phyloP scores from a whole-genome alignment of 768 basidiomycete species.

The Trametes sanguinea region DNA sequence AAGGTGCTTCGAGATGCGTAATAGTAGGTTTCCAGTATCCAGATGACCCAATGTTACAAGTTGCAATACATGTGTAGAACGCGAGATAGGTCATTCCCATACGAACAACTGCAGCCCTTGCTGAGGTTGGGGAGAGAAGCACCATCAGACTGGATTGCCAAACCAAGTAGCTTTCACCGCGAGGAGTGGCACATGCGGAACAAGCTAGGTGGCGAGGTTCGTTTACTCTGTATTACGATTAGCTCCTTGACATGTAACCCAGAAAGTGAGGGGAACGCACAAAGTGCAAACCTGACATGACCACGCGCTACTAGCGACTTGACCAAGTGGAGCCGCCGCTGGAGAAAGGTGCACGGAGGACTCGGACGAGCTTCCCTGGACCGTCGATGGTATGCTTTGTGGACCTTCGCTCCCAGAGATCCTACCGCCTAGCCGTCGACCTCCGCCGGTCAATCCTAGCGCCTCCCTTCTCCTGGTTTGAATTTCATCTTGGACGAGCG shows the following conservation, averaged over 20 bases:
- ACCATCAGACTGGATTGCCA: constrained; percentile 7
- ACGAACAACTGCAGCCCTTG: not conserved
- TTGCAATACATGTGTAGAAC: not conserved
- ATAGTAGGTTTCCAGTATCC: not conserved
- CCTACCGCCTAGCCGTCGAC: constrained; percentile 21
- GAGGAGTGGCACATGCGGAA: constrained; percentile 58
- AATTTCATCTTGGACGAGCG: constrained; percentile 40
- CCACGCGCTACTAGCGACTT: constrained; percentile 39
- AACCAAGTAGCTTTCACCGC: constrained; percentile 41
- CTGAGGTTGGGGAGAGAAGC: not conserved
- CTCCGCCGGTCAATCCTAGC: constrained; percentile 40
- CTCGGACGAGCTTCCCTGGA: not conserved
- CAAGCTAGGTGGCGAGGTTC: constrained; percentile 57
- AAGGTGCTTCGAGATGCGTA: no score
- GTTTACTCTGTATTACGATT: constrained; percentile 46
- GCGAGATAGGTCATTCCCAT: not conserved
- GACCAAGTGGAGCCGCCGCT: no score
- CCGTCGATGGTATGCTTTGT: not conserved
- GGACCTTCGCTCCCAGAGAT: not conserved
- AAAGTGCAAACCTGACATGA: constrained; percentile 62
- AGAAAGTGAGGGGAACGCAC: constrained; percentile 41
- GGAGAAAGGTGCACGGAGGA: not conserved
- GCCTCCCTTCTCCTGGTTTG: constrained; percentile 46
- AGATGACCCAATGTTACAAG: not conserved
- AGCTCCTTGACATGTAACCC: not conserved